Evolutionary conservation across 805 yeast genomes (phyloP), one percentile per base, ranked within the genome.

Genomic region (Brettanomyces sp.): DNA sequence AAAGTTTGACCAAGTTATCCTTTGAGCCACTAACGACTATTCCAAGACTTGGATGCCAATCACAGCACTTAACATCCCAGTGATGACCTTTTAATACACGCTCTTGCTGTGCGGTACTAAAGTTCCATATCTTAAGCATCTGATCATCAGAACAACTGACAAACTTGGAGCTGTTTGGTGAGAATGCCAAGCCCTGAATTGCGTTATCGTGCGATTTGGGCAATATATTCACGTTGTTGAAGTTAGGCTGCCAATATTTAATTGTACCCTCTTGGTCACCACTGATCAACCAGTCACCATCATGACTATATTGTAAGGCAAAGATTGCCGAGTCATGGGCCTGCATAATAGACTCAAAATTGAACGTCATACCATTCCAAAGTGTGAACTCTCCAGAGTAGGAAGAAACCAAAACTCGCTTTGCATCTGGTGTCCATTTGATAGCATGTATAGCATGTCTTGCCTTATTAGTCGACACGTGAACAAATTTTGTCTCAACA

Each of bases 11-110:
- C 53, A 89, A 68, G 63, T 95, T 95, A 65, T 93, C 99, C 62
- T 95, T 93, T 0, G 98, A 93, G 0, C 97, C 99, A 51, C 90
- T 77, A 0, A 85, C 96, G 43, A 93, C 74, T 25, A 93, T 70
- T 0, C 97, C 96, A 64, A 87, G 67, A 11, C 74, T 72, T 4
- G 95, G 86, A 64, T 93, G 99, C 99, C 99, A 93, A 63, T 93
- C 98, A 45, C 95, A 86, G 45, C 90, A 80, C 60, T 93, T 93
- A 22, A 93, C 97, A 65, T 93, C 99, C 99, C 99, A 93, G 62
- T 95, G 96, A 65, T 93, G 99, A 2, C 98, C 98, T 23, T 80
- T 74, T 45, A 93, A 69, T 0, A 78, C 72, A 42, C 85, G 67
- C 59, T 93, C 99, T 54, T 87, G 93, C 48, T 75, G 69, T 35